Evolutionary conservation across 2,329 filamentous ascomycete species (phyloP).

Genomic region (Colletotrichum orchidophilum): DNA sequence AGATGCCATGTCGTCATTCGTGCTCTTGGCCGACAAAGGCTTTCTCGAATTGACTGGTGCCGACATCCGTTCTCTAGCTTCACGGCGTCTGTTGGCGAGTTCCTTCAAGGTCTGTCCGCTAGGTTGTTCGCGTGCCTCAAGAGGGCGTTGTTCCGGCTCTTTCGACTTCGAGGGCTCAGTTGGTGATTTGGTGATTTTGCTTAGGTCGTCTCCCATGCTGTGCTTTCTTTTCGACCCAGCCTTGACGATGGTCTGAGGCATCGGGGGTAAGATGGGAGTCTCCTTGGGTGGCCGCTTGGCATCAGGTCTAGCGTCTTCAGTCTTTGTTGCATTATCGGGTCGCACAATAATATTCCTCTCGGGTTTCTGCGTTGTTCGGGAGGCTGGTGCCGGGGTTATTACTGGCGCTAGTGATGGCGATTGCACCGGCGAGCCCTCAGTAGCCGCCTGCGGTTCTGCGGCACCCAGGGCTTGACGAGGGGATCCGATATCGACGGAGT

Average conservation of each 20-base stretch:
- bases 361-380: not conserved
- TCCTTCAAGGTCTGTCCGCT: slow-evolving; percentile 58
- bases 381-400: not conserved
- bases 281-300: not conserved
- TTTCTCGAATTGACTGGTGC: slow-evolving; percentile 49
- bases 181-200: slow-evolving; percentile 35
- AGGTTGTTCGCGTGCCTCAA: slow-evolving; percentile 40
- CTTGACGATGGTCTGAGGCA: slow-evolving; percentile 44
- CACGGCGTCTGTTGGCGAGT: slow-evolving; percentile 51
- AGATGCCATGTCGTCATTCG: slow-evolving; percentile 67
- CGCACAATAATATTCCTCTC: slow-evolving; percentile 21
- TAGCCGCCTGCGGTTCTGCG: not conserved
- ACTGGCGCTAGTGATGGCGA: slow-evolving; percentile 7
- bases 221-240: slow-evolving; percentile 67
- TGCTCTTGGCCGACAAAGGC: slow-evolving; percentile 65
- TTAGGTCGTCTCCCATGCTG: slow-evolving; percentile 62
- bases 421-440: not conserved
- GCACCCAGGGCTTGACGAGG: slow-evolving; percentile 43
- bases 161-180: slow-evolving; percentile 41
- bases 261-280: slow-evolving; percentile 2
- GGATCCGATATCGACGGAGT: slow-evolving; percentile 63
- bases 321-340: slow-evolving; percentile 10
- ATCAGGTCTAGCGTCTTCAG: slow-evolving; percentile 9
- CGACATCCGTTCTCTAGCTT: slow-evolving; percentile 46
- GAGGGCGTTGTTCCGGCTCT: slow-evolving; percentile 36